Percentiles rank a stretch among this genome's conserved stretches.
Conservation (phyloP, 2,329 filamentous ascomycete species). For the Lasiodiplodia hormozganensis region DNA sequence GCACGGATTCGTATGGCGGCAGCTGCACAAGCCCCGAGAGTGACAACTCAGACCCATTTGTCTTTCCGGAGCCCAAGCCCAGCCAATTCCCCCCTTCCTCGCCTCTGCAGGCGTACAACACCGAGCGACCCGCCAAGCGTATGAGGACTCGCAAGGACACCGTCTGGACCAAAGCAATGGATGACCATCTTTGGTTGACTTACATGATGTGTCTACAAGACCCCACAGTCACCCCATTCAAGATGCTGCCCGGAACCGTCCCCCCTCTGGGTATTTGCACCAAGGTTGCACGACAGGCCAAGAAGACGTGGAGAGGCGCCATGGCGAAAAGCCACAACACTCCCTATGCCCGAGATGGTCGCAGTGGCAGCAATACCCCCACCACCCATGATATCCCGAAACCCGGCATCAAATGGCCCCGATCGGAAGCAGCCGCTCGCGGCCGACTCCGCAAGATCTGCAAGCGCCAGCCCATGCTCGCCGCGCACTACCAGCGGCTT, state of each 20-base stretch:
- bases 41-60: constrained; percentile 64
- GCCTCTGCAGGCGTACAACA: constrained; percentile 39
- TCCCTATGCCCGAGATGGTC: constrained; percentile 51
- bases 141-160: constrained; percentile 50
- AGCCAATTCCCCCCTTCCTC: constrained; percentile 40
- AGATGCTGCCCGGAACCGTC: constrained; percentile 68
- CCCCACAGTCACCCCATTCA: constrained; percentile 71
- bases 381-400: constrained; percentile 47
- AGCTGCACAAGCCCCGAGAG: constrained; percentile 68
- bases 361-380: constrained; percentile 57
- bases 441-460: constrained; percentile 65
- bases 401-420: constrained; percentile 59
- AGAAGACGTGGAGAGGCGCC: constrained; percentile 64
- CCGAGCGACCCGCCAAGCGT: constrained; percentile 46
- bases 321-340: constrained; percentile 42
- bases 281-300: constrained; percentile 67
- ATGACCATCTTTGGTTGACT: constrained; percentile 70
- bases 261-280: constrained; percentile 70
- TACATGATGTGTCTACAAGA: constrained; percentile 71
- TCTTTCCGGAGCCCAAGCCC: constrained; percentile 48
- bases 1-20: constrained; percentile 63
- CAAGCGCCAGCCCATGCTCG: constrained; percentile 66
- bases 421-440: constrained; percentile 64
- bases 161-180: constrained; percentile 68
- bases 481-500: constrained; percentile 69